Conservation (phyloP, 345 rosid genomes). For the Ailanthus altissimus region DNA sequence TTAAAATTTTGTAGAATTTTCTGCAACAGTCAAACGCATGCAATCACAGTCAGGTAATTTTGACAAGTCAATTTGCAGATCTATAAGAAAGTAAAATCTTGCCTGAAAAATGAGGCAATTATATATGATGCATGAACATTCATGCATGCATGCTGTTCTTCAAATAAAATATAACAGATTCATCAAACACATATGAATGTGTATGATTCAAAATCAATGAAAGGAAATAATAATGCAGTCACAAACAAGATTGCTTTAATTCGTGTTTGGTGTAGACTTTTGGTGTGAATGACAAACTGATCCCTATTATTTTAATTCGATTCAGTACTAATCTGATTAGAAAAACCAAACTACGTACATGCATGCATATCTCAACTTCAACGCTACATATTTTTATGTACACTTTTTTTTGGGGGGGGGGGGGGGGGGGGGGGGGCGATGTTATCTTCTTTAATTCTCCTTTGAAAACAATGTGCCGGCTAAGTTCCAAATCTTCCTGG, state of each 20-base stretch:
- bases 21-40: not conserved
- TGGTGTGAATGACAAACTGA: not conserved
- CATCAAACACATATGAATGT: not conserved
- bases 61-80: not conserved
- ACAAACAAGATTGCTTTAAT: not conserved
- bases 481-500: constrained; percentile 13
- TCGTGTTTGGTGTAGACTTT: constrained; percentile 8
- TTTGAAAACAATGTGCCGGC: constrained; percentile 5
- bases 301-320: not conserved
- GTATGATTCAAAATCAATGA: not conserved
- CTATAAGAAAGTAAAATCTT: not conserved
- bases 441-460: not conserved
- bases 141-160: not conserved
- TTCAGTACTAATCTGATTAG: not conserved
- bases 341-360: not conserved
- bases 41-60: not conserved
- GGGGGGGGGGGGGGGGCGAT: too few species aligned
- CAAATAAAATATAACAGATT: not conserved
- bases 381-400: not conserved
- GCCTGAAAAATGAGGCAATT: not conserved
- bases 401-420: too few species aligned
- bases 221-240: not conserved
- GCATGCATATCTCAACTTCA: not conserved
- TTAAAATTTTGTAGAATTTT: not conserved
- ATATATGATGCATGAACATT: not conserved